Percentiles rank a stretch among this genome's conserved stretches.
These are phyloP conservation scores for Aciculosporium take DNA, from an alignment of 2,329 filamentous ascomycete species.

Conservation along the genomic window DNA sequence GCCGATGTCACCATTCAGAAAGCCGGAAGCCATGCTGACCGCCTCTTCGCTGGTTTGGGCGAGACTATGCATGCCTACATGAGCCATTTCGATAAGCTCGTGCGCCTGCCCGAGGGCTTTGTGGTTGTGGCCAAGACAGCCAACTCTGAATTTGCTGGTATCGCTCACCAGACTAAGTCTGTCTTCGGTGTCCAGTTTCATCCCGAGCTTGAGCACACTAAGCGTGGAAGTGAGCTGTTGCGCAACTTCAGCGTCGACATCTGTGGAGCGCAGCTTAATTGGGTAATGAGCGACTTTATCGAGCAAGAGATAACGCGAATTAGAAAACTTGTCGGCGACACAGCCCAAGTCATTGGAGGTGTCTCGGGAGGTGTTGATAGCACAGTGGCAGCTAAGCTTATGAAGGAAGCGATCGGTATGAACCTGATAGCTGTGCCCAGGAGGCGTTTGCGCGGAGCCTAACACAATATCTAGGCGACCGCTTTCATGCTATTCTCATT, in stretches of 20 bases:
- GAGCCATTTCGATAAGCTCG: constrained; percentile 81
- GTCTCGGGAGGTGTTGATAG: constrained; percentile 69
- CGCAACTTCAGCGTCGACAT: constrained; percentile 76
- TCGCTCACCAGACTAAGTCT: constrained; percentile 54
- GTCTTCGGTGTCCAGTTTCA: constrained; percentile 71
- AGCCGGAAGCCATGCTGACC: constrained; percentile 48
- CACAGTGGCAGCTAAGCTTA: constrained; percentile 74
- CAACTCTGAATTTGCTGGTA: constrained; percentile 69
- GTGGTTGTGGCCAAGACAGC: constrained; percentile 56
- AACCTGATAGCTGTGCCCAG: background rate
- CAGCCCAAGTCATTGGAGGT: constrained; percentile 58
- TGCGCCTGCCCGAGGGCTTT: constrained; percentile 58
- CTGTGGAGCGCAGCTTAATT: constrained; percentile 61
- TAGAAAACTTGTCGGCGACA: constrained; percentile 64
- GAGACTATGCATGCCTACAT: constrained; percentile 63
- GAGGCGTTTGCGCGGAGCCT: background rate
- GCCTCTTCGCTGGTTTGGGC: constrained; percentile 63
- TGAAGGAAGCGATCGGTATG: constrained; percentile 62
- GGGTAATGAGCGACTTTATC: constrained; percentile 77
- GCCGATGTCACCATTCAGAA: constrained; percentile 33
- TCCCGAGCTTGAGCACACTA: constrained; percentile 51
- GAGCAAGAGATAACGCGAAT: constrained; percentile 71
- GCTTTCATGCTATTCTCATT: constrained; percentile 55
- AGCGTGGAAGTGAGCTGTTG: constrained; percentile 54
- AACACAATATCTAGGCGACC: constrained; percentile 2